These are phyloP conservation scores for Vickermania ingenoplastis DNA, from an alignment of 208 protist genomes.

Conservation along the genomic window DNA sequence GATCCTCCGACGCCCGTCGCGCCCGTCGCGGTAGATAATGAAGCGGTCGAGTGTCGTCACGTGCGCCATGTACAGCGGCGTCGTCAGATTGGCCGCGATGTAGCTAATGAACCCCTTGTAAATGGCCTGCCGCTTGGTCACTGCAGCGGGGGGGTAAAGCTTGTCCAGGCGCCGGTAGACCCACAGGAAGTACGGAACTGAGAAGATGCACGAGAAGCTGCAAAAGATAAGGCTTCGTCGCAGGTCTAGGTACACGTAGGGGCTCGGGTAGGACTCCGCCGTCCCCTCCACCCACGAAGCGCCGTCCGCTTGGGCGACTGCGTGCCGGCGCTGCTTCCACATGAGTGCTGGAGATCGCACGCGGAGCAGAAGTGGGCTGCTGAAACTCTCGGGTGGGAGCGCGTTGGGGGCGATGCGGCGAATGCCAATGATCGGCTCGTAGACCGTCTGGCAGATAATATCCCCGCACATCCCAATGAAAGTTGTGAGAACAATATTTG, in stretches of 20 bases:
- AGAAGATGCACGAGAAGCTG: slow-evolving; percentile 64
- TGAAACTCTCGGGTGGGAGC: slow-evolving; percentile 19
- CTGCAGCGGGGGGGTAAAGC: slow-evolving; percentile 20
- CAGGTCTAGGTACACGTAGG: slow-evolving; percentile 44
- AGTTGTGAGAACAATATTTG: slow-evolving; percentile 50
- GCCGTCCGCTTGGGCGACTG: background rate
- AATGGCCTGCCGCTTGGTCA: slow-evolving; percentile 45
- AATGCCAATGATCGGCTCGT: slow-evolving; percentile 36
- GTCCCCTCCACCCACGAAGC: background rate
- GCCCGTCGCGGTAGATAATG: slow-evolving; percentile 63
- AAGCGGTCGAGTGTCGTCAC: slow-evolving; percentile 64
- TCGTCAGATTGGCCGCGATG: slow-evolving; percentile 41
- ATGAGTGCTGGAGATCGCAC: slow-evolving; percentile 25
- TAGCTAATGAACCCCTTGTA: slow-evolving; percentile 67
- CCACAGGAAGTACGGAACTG: slow-evolving; percentile 51
- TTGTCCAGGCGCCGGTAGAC: slow-evolving; percentile 43
- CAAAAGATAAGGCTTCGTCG: slow-evolving; percentile 70
- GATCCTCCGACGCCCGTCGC: slow-evolving; percentile 43
- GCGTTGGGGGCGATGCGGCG: slow-evolving; percentile 10
- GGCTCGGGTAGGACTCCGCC: too few species aligned
- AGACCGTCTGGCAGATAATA: slow-evolving; percentile 54
- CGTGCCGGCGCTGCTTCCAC: background rate
- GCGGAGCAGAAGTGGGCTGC: slow-evolving; percentile 29
- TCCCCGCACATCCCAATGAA: slow-evolving; percentile 59
- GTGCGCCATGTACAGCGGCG: slow-evolving; percentile 56